Evolutionary conservation across 2,329 filamentous ascomycete genomes (phyloP).

Genomic region (Botryotinia globosa): DNA sequence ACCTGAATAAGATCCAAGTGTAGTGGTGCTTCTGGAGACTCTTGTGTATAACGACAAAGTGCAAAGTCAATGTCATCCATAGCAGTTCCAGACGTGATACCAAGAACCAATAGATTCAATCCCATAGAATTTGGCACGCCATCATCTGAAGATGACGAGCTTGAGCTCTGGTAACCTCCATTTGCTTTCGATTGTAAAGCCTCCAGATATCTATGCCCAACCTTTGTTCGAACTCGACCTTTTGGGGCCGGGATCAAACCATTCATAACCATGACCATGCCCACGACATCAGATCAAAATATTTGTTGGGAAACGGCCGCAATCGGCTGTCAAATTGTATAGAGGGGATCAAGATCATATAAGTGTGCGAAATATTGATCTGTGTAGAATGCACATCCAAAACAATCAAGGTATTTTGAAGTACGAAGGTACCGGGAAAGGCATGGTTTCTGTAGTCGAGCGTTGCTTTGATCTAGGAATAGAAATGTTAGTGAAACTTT

Average conservation of each 20-base stretch:
- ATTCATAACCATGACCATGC: slow-evolving; percentile 27
- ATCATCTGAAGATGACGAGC: slow-evolving; percentile 29
- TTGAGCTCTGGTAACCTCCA: slow-evolving; percentile 30
- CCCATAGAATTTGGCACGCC: slow-evolving; percentile 28
- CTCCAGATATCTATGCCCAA: slow-evolving; percentile 38
- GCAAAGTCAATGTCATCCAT: slow-evolving; percentile 40
- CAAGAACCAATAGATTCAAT: slow-evolving; percentile 36
- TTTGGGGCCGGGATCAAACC: slow-evolving; percentile 32
- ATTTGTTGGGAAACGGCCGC: slow-evolving; percentile 9
- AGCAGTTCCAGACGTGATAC: slow-evolving; percentile 36
- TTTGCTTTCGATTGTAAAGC: slow-evolving; percentile 35
- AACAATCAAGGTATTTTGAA: not conserved
- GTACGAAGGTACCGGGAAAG: not conserved
- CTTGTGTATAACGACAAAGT: slow-evolving; percentile 38
- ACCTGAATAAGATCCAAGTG: slow-evolving; percentile 37
- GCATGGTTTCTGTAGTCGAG: slow-evolving; percentile 19
- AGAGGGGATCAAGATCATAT: not conserved
- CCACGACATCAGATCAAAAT: slow-evolving; percentile 21
- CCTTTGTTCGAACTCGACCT: slow-evolving; percentile 33
- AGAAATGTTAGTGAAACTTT: slow-evolving; percentile 11
- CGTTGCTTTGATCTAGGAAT: not conserved
- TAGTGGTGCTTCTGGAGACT: slow-evolving; percentile 35
- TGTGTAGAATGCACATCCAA: not conserved
- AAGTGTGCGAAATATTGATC: not conserved
- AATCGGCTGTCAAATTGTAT: slow-evolving; percentile 3